Percentiles rank a stretch among this genome's conserved stretches.
phyloP scores from a whole-genome alignment of 192 early-diverging fungal species.

The Linnemannia exigua region DNA sequence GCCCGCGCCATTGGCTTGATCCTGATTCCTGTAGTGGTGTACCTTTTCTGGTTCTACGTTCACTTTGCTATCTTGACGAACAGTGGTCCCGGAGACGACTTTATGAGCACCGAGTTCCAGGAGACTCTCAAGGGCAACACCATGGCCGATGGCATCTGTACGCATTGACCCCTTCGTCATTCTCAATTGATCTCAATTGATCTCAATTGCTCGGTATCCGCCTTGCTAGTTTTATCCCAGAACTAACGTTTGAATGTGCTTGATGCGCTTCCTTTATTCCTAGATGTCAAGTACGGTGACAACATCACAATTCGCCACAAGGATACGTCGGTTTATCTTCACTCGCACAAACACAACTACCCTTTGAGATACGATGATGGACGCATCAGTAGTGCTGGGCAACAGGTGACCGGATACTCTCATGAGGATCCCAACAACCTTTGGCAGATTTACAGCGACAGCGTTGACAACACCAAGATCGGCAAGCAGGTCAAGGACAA shows the following conservation, averaged over 20 bases:
- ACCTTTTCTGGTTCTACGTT: constrained; percentile 91
- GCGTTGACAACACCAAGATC: constrained; percentile 56
- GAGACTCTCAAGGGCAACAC: constrained; percentile 83
- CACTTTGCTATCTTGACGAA: constrained; percentile 90
- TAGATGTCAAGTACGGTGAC: constrained; percentile 85
- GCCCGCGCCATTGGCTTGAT: constrained; percentile 90
- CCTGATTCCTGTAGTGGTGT: constrained; percentile 81
- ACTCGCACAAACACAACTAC: constrained; percentile 84
- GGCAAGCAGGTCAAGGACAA: constrained; percentile 70
- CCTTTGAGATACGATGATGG: constrained; percentile 94
- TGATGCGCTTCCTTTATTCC: background rate
- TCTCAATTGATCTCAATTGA: background rate
- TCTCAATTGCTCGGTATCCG: background rate
- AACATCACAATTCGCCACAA: constrained; percentile 86
- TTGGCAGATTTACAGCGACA: constrained; percentile 64
- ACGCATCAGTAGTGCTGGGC: constrained; percentile 85
- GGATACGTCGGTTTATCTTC: constrained; percentile 80
- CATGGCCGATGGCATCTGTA: constrained; percentile 73
- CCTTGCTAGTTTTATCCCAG: background rate
- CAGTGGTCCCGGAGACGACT: constrained; percentile 92
- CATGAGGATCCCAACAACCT: constrained; percentile 81
- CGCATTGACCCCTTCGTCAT: background rate
- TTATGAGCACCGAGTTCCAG: constrained; percentile 94
- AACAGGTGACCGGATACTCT: constrained; percentile 92
- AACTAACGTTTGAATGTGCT: background rate